Conservation (phyloP, 2,329 filamentous ascomycete genomes). For the Diaporthe nobilis region DNA sequence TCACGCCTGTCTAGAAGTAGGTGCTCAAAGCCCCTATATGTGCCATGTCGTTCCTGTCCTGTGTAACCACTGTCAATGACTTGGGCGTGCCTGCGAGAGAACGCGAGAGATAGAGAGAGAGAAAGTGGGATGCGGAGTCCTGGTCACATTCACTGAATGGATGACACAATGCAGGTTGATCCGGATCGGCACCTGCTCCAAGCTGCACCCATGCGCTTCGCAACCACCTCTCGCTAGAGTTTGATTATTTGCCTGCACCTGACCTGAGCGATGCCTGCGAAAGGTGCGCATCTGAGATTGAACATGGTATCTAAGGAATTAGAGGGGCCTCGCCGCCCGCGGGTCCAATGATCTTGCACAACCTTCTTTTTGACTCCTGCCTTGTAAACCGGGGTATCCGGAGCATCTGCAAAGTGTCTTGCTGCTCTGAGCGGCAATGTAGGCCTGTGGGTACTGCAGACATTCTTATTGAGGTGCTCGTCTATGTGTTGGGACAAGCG, state of each 20-base stretch:
- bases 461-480: not conserved
- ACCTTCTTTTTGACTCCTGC: not conserved
- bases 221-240: not conserved
- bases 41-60: not conserved
- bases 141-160: not conserved
- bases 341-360: not conserved
- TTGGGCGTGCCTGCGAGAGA: too few species aligned
- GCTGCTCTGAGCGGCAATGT: not conserved
- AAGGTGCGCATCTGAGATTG: not conserved
- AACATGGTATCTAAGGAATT: not conserved
- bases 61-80: not conserved
- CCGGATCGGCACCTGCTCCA: conserved; percentile 31
- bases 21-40: not conserved
- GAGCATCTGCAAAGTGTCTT: not conserved
- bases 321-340: not conserved
- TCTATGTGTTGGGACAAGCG: not conserved
- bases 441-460: not conserved
- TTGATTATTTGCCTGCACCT: conserved; percentile 20
- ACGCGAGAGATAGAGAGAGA: not conserved
- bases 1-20: not conserved
- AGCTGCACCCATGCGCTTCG: conserved; percentile 32
- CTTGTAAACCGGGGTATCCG: not conserved
- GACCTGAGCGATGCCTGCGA: not conserved
- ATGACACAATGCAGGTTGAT: conserved; percentile 14
- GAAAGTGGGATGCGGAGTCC: not conserved